phyloP scores from a whole-genome alignment of 805 yeast species.

The Monosporozyma servazzii region DNA sequence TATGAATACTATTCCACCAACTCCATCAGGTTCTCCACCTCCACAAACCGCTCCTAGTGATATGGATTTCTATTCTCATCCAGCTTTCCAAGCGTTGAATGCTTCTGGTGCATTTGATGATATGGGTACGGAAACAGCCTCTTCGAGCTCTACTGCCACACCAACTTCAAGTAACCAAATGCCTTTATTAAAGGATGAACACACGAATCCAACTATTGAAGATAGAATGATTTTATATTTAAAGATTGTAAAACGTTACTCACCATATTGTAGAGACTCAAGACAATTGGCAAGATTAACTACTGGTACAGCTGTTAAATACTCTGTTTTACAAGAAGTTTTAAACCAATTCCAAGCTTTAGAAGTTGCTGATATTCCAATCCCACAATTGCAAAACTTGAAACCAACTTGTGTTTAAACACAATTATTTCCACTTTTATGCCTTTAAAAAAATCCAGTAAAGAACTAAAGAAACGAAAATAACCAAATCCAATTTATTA shows the following conservation, averaged over 20 bases:
- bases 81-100: constrained; percentile 32
- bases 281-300: constrained; percentile 39
- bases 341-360: constrained; percentile 32
- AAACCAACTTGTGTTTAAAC: constrained; percentile 19
- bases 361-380: constrained; percentile 33
- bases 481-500: not conserved
- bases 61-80: constrained; percentile 25
- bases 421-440: not conserved
- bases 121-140: constrained; percentile 9
- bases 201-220: constrained; percentile 10
- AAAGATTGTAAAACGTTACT: constrained; percentile 43
- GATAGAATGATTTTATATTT: constrained; percentile 47
- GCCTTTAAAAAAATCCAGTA: not conserved
- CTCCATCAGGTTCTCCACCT: constrained; percentile 11
- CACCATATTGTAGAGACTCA: constrained; percentile 39
- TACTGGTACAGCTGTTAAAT: constrained; percentile 37
- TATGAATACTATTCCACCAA: constrained; percentile 6
- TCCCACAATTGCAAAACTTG: constrained; percentile 34
- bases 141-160: constrained; percentile 10
- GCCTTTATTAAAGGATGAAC: constrained; percentile 3
- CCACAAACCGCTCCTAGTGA: constrained; percentile 8
- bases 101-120: constrained; percentile 34
- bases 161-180: constrained; percentile 4
- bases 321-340: constrained; percentile 33
- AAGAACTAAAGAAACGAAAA: not conserved